Base-by-base conservation (phyloP, 305 asterid genomes). In the Lippia alba region DNA sequence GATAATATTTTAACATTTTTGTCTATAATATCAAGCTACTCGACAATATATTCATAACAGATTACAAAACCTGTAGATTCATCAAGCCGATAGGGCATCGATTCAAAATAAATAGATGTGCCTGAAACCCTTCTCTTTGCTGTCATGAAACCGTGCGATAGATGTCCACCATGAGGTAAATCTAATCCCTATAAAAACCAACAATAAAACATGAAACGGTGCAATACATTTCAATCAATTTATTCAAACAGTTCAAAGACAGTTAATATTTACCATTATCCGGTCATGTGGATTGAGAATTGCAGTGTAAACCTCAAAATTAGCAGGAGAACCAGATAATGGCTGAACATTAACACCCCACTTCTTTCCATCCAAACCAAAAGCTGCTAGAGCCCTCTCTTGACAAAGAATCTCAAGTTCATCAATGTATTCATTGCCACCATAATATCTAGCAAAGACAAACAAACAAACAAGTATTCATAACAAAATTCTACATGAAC, bases 331-430 rank as follows among this genome's bases (percentile, higher is more conserved):
- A 70, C 96, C 97, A 41, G 97, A 91, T 63, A 89, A 73, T 66
- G 97, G 96, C 74, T 91, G 96, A 54, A 91, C 96, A 66, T 88
- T 91, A 40, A 90, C 99, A 48, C 99, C 97, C 99, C 99, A 94
- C 56, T 85, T 76, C 30, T 74, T 80, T 67, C 73, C 84, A 78
- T 94, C 99, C 81, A 88, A 74, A 66, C 86, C 78, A 85, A 94
- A 94, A 59, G 99, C 96, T 32, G 84, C 88, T 48, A 91, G 86
- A 61, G 99, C 97, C 72, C 99, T 88, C 85, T 81, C 76, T 86
- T 94, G 99, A 73, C 98, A 94, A 74, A 91, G 96, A 73, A 48
- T 80, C 87, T 94, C 98, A 59, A 94, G 92, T 70, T 89, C 90
- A 73, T 94, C 97, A 59, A 91, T 94, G 84, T 80, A 67, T 59